Evolutionary conservation across 148 eudicot genomes (phyloP).

Genomic region (Persicaria maculosa): DNA sequence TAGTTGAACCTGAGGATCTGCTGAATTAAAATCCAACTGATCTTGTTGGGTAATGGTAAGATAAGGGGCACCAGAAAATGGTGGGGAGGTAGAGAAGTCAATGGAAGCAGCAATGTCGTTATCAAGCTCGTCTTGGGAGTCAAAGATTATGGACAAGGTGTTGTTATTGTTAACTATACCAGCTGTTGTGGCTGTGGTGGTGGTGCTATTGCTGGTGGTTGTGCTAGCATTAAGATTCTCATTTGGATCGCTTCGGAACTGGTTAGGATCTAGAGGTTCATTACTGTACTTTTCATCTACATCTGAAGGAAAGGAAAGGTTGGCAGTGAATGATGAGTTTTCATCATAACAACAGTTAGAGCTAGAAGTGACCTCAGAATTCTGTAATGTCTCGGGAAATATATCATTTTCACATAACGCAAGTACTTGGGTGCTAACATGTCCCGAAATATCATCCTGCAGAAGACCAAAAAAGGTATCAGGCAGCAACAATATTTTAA

Average conservation of each 20-base stretch:
- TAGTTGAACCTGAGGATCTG: conserved; percentile 26
- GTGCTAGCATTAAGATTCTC: conserved; percentile 17
- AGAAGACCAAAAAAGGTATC: conserved; percentile 9
- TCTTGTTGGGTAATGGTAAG: conserved; percentile 27
- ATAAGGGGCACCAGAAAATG: conserved; percentile 30
- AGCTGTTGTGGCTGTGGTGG: conserved; percentile 15
- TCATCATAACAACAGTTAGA: conserved; percentile 55
- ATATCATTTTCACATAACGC: conserved; percentile 62
- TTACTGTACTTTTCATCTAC: conserved; percentile 17
- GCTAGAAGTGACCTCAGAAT: conserved; percentile 56
- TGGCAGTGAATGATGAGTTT: conserved; percentile 35
- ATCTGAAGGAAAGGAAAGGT: conserved; percentile 26
- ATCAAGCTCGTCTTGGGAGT: conserved; percentile 44
- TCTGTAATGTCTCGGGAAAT: conserved; percentile 50
- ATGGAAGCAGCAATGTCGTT: conserved; percentile 53
- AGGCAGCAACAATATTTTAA: background rate
- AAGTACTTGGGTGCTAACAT: conserved; percentile 44
- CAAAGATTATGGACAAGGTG: conserved; percentile 44
- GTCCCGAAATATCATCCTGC: conserved; percentile 71
- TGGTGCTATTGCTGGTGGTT: conserved; percentile 18
- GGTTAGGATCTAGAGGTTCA: conserved; percentile 14
- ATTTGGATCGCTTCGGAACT: conserved; percentile 18
- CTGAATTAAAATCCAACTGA: conserved; percentile 28
- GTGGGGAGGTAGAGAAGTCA: conserved; percentile 44
- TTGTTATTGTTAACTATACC: conserved; percentile 16